Conservation (phyloP, 331 rosid genomes). For the Stylosanthes scabra region DNA sequence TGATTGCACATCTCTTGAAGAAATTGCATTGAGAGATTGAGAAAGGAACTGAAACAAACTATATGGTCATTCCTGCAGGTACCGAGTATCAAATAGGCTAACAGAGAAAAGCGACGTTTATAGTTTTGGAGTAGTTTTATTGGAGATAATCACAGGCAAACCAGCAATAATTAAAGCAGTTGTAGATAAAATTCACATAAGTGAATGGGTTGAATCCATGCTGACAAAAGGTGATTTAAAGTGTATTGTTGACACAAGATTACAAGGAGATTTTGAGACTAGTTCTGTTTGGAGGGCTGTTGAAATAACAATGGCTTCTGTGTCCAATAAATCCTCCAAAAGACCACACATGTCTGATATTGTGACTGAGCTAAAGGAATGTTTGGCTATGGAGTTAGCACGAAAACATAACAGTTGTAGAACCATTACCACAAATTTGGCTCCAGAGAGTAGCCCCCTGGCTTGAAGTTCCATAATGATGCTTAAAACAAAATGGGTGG, state of each 20-base stretch:
- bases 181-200: slow-evolving; percentile 38
- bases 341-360: slow-evolving; percentile 53
- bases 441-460: no score
- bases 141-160: slow-evolving; percentile 51
- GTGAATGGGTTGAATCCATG: slow-evolving; percentile 44
- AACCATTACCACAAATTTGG: no score
- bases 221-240: slow-evolving; percentile 44
- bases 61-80: slow-evolving; percentile 35
- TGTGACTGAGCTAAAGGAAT: slow-evolving; percentile 41
- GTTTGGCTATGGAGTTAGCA: slow-evolving; percentile 30
- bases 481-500: no score
- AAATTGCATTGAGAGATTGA: no score
- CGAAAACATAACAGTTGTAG: not conserved
- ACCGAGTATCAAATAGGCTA: slow-evolving; percentile 39
- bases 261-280: slow-evolving; percentile 23
- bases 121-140: slow-evolving; percentile 52
- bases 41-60: not conserved
- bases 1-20: no score
- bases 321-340: slow-evolving; percentile 36
- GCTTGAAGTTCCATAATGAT: no score
- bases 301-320: slow-evolving; percentile 54
- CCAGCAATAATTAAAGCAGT: slow-evolving; percentile 31
- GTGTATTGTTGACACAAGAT: slow-evolving; percentile 42
- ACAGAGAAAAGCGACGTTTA: slow-evolving; percentile 63
- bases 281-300: slow-evolving; percentile 42